Base-by-base conservation (phyloP, 768 basidiomycete species). In the Omphalotus guepiniiformis region DNA sequence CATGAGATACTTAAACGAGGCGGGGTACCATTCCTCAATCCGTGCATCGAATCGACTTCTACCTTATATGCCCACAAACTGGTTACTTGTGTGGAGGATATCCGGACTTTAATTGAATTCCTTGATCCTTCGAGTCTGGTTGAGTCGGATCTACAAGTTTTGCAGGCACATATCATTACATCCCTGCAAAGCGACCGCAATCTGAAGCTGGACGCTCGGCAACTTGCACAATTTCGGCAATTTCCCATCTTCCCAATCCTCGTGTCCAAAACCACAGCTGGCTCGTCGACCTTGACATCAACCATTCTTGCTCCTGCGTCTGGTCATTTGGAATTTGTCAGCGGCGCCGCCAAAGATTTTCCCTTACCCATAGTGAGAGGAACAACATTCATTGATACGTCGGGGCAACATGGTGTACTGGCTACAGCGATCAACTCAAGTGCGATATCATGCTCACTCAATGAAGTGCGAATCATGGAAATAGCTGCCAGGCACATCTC, bases 1-100 rank as follows among this genome's bases (percentile, higher is more conserved):
- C 38, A 4, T 18, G 19, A 18, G 21, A 18, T 37, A 16, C 35
- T 46, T 4, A 7, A 3, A 25, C n/a, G 2, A 8, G 35, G n/a
- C 4, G 56, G 55, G 1, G 45, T 63, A 22, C 37, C 34, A 4
- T 63, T 63, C 41, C 22, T 61, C 18, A 55, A 61, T 40, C 43
- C 54, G 6, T 39, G 26, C 11, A 29, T 58, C 18, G 18, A 39
- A 13, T 22, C 44, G 15, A n/a, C 42, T 26, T 4, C 40, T 39
- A 23, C 27, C 28, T 25, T 34, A 26, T 13, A 39, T 16, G 3
- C 35, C 42, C 29, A 22, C 5, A 9, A 28, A 21, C 21, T 42
- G 35, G n/a, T 28, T 6, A 30, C 43, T 26, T 18, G 23, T 37
- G 29, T 47, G 6, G 42, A 21, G 21, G 23, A 47, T 18, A 19